A percentile compares a stretch with the other conserved stretches of the same genome.
These are phyloP conservation scores for Tuber brumale DNA, from an alignment of 495 filamentous ascomycete species.

Conservation along the genomic window DNA sequence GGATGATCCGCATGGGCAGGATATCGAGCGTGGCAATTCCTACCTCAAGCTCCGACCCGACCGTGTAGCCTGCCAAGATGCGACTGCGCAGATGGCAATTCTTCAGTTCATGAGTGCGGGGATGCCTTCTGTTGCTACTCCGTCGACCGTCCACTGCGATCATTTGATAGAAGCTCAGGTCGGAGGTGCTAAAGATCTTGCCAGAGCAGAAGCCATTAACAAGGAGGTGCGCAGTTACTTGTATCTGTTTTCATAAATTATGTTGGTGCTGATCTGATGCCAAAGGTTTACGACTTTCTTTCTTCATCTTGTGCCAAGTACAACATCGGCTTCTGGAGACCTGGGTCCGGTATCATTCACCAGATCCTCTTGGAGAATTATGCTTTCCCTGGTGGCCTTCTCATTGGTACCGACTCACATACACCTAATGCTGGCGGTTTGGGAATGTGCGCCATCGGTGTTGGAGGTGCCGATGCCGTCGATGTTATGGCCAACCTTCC, in stretches of 20 bases:
- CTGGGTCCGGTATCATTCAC: slow-evolving; percentile 98
- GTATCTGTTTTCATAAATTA: neutral
- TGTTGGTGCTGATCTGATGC: neutral
- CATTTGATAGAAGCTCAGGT: slow-evolving; percentile 98
- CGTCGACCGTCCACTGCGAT: slow-evolving; percentile 96
- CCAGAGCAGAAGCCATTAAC: slow-evolving; percentile 85
- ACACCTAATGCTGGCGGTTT: slow-evolving; percentile 98
- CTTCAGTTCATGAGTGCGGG: slow-evolving; percentile 99
- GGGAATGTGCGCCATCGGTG: slow-evolving; percentile 92
- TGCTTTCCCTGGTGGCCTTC: slow-evolving; percentile 92
- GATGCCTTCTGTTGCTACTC: slow-evolving; percentile 89
- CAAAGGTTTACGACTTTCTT: slow-evolving; percentile 85
- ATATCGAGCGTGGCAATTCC: slow-evolving; percentile 88
- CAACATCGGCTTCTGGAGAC: slow-evolving; percentile 99
- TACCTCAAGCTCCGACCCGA: slow-evolving; percentile 96
- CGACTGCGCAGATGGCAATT: slow-evolving; percentile 99
- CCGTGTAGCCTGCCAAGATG: slow-evolving; percentile 98
- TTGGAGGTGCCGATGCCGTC: slow-evolving; percentile 97
- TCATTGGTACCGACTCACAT: slow-evolving; percentile 98
- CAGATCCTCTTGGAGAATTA: slow-evolving; percentile 99
- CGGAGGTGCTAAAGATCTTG: slow-evolving; percentile 91
- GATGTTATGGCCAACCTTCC: slow-evolving; percentile 98
- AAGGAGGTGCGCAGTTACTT: slow-evolving; percentile 57
- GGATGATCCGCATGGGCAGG: slow-evolving; percentile 92
- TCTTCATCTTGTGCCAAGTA: slow-evolving; percentile 93